Evolutionary conservation across 2,329 filamentous ascomycete genomes (phyloP).

Genomic region (Stemphylium beticola): DNA sequence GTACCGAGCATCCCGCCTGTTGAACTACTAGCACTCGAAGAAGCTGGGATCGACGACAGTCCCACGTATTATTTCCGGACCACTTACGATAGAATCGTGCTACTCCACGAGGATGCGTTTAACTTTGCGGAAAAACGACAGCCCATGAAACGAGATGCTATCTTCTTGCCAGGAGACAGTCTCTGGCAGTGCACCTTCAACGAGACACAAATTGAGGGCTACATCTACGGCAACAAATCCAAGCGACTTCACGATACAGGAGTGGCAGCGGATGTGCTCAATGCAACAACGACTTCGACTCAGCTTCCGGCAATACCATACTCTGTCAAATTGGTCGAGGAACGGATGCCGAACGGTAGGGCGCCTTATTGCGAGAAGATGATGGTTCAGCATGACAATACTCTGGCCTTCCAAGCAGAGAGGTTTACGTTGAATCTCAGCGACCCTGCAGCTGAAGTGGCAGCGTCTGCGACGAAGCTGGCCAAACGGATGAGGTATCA

Average conservation of each 20-base stretch:
- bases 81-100: slow-evolving; percentile 31
- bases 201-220: slow-evolving; percentile 33
- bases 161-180: slow-evolving; percentile 19
- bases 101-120: slow-evolving; percentile 27
- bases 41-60: slow-evolving; percentile 5
- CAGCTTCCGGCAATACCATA: slow-evolving; percentile 25
- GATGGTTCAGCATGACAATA: slow-evolving; percentile 5
- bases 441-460: slow-evolving; percentile 7
- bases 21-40: slow-evolving; percentile 5
- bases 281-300: not conserved
- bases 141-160: not conserved
- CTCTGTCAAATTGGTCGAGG: slow-evolving; percentile 32
- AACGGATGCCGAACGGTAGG: slow-evolving; percentile 20
- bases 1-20: slow-evolving; percentile 20
- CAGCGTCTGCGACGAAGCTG: slow-evolving; percentile 1
- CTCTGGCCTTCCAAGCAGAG: not conserved
- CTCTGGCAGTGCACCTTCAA: slow-evolving; percentile 40
- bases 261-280: not conserved
- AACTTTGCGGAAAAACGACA: not conserved
- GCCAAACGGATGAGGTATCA: not conserved
- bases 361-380: slow-evolving; percentile 31
- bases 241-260: not conserved
- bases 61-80: slow-evolving; percentile 31
- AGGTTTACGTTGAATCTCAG: slow-evolving; percentile 9
- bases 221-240: slow-evolving; percentile 22